Evolutionary conservation across 2,329 filamentous ascomycete species (phyloP).

Genomic region (Curvularia sp.): DNA sequence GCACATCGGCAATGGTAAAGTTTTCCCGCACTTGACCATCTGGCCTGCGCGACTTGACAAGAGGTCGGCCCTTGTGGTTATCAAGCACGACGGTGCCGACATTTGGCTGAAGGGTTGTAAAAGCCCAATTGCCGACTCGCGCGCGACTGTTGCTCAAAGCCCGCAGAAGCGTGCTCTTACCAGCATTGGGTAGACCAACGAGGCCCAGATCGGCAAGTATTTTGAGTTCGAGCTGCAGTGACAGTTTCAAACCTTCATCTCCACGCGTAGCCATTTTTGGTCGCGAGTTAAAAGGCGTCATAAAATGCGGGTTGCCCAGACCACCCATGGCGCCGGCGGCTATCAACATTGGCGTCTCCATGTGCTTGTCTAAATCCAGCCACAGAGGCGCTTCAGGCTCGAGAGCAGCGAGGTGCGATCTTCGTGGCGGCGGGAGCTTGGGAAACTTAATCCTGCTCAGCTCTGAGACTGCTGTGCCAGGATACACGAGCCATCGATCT

Average conservation of each 20-base stretch:
- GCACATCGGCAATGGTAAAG: constrained; percentile 95
- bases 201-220: constrained; percentile 93
- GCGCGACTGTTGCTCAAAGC: constrained; percentile 88
- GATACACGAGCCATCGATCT: constrained; percentile 86
- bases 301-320: constrained; percentile 91
- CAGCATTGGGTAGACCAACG: constrained; percentile 93
- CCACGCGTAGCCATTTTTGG: constrained; percentile 91
- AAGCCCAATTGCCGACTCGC: constrained; percentile 92
- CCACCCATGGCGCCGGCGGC: constrained; percentile 89
- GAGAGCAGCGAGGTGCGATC: constrained; percentile 65
- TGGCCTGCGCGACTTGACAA: constrained; percentile 55
- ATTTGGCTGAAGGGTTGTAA: constrained; percentile 93
- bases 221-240: constrained; percentile 89
- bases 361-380: constrained; percentile 68
- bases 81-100: constrained; percentile 96
- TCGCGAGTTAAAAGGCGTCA: constrained; percentile 73
- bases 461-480: constrained; percentile 76
- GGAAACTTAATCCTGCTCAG: constrained; percentile 67
- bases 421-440: constrained; percentile 61
- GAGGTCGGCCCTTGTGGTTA: constrained; percentile 78
- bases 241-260: constrained; percentile 77
- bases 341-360: constrained; percentile 82
- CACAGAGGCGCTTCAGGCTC: constrained; percentile 76
- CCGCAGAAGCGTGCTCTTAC: constrained; percentile 90
- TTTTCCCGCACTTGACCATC: constrained; percentile 69